Evolutionary conservation across 2,329 filamentous ascomycete genomes (phyloP), one percentile per base, ranked within the genome.

Genomic region (Colletotrichum spaethianum): DNA sequence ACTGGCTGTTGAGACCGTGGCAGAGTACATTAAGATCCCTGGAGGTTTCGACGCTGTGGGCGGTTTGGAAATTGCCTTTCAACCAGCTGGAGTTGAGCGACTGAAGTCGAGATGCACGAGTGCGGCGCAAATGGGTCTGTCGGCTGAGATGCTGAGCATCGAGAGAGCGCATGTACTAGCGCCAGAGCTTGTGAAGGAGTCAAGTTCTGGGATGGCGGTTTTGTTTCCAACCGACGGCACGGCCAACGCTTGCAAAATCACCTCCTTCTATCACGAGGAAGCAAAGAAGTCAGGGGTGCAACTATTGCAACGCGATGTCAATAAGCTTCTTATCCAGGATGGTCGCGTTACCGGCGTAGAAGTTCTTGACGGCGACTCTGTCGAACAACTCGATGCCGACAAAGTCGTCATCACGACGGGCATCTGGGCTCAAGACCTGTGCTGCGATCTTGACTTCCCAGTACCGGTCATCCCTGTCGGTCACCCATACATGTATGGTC

Each of bases 11-110:
- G 66, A 42, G 16, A 56, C 60, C 9, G 66, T 69, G 7, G 48
- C 40, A 6, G 66, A 69, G n/a, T 69, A 69, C 31, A 28, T 9
- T 26, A 64, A 69, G 33, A 64, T 69, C 38, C 66, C 66, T 14
- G 66, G 60, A 1, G 59, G 66, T 1, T 69, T 69, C 23, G 52
- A 57, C 20, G n/a, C 59, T 11, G 66, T 69, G 20, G 66, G 66
- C 33, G 60, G 66, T 3, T 28, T 69, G n/a, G 66, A 69, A 23
- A 14, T 69, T 8, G 60, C 60, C 48, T 26, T 63, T 40, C 38
- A 46, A n/a, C 16, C 20, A 16, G 48, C 38, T 1, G 66, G 66
- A 0, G 26, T 56, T 7, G 59, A 57, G 9, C 50, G 66, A 1
- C 40, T 69, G n/a, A 38, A 26, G 7, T 31, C 50, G 7, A 44